Percentiles rank a stretch among this genome's conserved stretches.
Conservation (phyloP, 371 early-diverging fungal genomes). For the Mortierella sp. region DNA sequence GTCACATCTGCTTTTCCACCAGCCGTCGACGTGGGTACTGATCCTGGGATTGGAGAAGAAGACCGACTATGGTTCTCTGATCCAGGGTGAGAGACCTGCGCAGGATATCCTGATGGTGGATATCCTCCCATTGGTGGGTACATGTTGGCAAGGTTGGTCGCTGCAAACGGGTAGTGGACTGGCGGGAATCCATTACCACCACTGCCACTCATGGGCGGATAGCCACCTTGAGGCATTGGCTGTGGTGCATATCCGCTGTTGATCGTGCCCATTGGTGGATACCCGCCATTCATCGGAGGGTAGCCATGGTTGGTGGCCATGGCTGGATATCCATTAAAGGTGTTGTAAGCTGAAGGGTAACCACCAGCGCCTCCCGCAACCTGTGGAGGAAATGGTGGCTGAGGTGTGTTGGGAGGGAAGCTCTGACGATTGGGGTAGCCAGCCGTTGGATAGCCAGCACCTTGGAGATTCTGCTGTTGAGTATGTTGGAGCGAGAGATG, state of each 20-base stretch:
- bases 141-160: conserved; percentile 5
- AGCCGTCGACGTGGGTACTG: not conserved
- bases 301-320: conserved; percentile 1
- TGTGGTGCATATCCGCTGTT: conserved; percentile 12
- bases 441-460: not conserved
- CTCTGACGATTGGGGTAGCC: conserved; percentile 12
- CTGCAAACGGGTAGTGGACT: conserved; percentile 9
- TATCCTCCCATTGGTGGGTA: conserved; percentile 16
- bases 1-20: not conserved
- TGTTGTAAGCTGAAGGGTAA: conserved; percentile 4
- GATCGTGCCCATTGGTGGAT: conserved; percentile 16
- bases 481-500: conserved; percentile 3
- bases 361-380: conserved; percentile 2
- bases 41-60: conserved; percentile 7
- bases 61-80: not conserved
- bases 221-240: conserved; percentile 18
- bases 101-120: conserved; percentile 6
- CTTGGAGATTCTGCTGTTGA: not conserved
- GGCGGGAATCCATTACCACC: conserved; percentile 20
- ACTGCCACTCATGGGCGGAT: conserved; percentile 12
- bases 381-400: not conserved
- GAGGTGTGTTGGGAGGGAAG: conserved; percentile 5
- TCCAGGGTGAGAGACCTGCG: not conserved
- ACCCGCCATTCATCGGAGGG: conserved; percentile 6
- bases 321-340: conserved; percentile 12